phyloP scores from a whole-genome alignment of 495 filamentous ascomycete genomes.

The Aspergillus kassunensis region DNA sequence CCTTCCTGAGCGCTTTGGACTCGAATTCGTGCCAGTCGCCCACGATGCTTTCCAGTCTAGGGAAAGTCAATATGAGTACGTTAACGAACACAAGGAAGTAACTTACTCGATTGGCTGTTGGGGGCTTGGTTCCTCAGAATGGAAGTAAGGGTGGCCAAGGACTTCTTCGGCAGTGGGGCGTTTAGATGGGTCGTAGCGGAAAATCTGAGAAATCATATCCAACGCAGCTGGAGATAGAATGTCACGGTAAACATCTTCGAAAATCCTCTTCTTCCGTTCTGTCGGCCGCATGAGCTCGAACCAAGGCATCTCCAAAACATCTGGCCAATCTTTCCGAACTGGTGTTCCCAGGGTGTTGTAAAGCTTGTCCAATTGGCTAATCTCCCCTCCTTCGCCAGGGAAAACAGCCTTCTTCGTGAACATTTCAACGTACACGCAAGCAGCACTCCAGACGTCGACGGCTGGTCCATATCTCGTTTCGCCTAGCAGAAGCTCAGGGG shows the following conservation, averaged over 20 bases:
- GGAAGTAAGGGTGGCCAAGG: slow-evolving; percentile 86
- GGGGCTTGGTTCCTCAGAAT: slow-evolving; percentile 71
- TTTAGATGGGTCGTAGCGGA: slow-evolving; percentile 80
- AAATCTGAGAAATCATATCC: slow-evolving; percentile 75
- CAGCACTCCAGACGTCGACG: slow-evolving; percentile 97
- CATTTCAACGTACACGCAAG: slow-evolving; percentile 94
- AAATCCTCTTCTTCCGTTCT: slow-evolving; percentile 69
- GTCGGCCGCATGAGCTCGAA: slow-evolving; percentile 81
- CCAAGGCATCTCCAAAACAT: slow-evolving; percentile 89
- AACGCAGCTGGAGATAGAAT: slow-evolving; percentile 71
- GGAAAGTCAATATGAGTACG: slow-evolving; percentile 14
- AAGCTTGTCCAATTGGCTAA: slow-evolving; percentile 94
- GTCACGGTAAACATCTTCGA: slow-evolving; percentile 77
- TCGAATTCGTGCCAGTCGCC: slow-evolving; percentile 99
- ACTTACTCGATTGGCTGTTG: slow-evolving; percentile 81
- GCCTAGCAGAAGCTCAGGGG: slow-evolving; percentile 87
- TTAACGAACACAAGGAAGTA: neutral
- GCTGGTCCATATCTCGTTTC: slow-evolving; percentile 93
- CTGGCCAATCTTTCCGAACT: slow-evolving; percentile 77
- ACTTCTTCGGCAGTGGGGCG: slow-evolving; percentile 83
- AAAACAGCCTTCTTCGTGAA: slow-evolving; percentile 95
- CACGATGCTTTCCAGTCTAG: slow-evolving; percentile 72
- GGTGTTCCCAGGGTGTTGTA: slow-evolving; percentile 92
- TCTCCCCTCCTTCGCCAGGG: slow-evolving; percentile 89
- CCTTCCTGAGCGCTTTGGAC: slow-evolving; percentile 89